A percentile compares a stretch with the other conserved stretches of the same genome.
Conservation (phyloP, 1,284 basidiomycete species). For the Puccinia polysora region DNA sequence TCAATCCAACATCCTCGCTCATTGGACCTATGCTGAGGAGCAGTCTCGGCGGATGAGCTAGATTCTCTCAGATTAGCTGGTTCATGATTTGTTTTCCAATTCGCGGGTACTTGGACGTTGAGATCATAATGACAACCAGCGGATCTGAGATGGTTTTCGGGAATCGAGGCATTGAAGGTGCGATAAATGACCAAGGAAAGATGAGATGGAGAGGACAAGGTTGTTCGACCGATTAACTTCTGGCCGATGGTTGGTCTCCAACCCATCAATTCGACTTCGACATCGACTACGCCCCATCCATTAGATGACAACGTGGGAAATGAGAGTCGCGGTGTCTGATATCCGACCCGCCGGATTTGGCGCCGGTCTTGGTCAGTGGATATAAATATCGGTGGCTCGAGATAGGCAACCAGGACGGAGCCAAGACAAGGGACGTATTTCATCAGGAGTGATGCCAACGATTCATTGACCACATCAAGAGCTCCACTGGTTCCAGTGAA, state of each 20-base stretch:
- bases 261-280: conserved; percentile 27
- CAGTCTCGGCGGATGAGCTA: not conserved
- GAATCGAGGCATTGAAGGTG: conserved; percentile 96
- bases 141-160: conserved; percentile 78
- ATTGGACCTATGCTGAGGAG: not conserved
- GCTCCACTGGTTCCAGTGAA: not conserved
- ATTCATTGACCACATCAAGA: conserved; percentile 31
- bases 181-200: conserved; percentile 85
- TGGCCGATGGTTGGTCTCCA: conserved; percentile 40
- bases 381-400: conserved; percentile 25
- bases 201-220: conserved; percentile 86
- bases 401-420: conserved; percentile 17
- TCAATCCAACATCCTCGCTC: conserved; percentile 37
- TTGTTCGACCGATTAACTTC: conserved; percentile 71
- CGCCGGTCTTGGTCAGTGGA: not conserved
- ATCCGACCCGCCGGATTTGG: not conserved
- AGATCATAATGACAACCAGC: conserved; percentile 79
- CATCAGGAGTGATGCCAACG: conserved; percentile 30
- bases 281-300: conserved; percentile 23
- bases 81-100: conserved; percentile 43
- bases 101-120: conserved; percentile 59
- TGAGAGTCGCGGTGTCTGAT: not conserved
- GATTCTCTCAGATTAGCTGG: not conserved
- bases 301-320: conserved; percentile 1
- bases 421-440: conserved; percentile 36